phyloP scores from a whole-genome alignment of 495 filamentous ascomycete genomes.

The Bacidia gigantensis region DNA sequence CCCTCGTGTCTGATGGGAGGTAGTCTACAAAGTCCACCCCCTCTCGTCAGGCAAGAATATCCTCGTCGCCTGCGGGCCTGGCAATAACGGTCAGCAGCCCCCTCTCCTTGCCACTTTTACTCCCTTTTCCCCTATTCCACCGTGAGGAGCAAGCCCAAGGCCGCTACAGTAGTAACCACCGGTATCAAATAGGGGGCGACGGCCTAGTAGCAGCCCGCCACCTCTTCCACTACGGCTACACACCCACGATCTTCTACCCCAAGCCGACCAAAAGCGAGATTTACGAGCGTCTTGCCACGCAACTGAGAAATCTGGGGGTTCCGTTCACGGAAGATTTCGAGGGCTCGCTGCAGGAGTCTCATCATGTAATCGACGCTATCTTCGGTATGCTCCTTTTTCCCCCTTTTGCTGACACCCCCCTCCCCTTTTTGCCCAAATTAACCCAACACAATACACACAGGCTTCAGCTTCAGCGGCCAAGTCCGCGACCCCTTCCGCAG shows the following conservation, averaged over 20 bases:
- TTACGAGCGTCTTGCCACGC: constrained; percentile 73
- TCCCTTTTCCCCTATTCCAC: background rate
- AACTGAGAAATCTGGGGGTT: constrained; percentile 68
- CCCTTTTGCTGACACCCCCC: constrained; percentile 2
- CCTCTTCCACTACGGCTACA: constrained; percentile 86
- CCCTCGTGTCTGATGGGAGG: background rate
- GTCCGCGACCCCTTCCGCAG: constrained; percentile 78
- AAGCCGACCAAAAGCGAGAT: constrained; percentile 81
- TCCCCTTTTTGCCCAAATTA: constrained; percentile 4
- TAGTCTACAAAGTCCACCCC: constrained; percentile 78
- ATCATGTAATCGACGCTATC: constrained; percentile 85
- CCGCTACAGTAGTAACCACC: background rate
- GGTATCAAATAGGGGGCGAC: constrained; percentile 57
- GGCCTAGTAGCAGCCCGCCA: constrained; percentile 91
- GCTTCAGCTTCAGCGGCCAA: constrained; percentile 87
- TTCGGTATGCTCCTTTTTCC: constrained; percentile 57
- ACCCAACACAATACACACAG: too few relatives aligned
- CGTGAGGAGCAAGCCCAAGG: background rate
- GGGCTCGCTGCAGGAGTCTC: constrained; percentile 39
- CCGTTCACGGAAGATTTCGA: constrained; percentile 77
- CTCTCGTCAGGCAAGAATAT: constrained; percentile 54
- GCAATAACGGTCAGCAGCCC: constrained; percentile 62
- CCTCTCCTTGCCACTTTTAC: background rate
- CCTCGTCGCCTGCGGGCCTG: constrained; percentile 82
- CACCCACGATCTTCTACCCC: constrained; percentile 82